Conservation (phyloP, 2,329 filamentous ascomycete genomes). For the Nemania sp. region DNA sequence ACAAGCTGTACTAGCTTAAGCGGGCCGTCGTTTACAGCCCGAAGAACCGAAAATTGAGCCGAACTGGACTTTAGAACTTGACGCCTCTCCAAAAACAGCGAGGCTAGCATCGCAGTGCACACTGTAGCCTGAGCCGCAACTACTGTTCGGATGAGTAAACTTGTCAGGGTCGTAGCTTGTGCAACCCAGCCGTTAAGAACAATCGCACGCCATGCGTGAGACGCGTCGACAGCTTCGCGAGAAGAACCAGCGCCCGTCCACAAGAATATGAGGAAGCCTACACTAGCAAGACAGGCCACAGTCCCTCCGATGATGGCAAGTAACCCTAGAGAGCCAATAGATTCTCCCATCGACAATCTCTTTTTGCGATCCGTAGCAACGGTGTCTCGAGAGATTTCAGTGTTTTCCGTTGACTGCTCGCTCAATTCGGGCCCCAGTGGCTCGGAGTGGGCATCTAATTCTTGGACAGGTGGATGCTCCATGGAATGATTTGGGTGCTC, state of each 20-base stretch:
- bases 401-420: too few species aligned
- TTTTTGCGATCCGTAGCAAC: too few species aligned
- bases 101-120: neutral
- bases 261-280: constrained; percentile 1
- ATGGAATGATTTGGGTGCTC: too few species aligned
- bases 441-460: too few species aligned
- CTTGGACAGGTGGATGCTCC: too few species aligned
- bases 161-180: neutral
- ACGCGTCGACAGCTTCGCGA: neutral
- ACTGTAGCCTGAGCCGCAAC: neutral
- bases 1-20: neutral
- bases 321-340: neutral
- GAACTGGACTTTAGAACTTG: neutral
- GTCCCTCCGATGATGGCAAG: neutral
- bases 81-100: neutral
- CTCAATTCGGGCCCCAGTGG: too few species aligned
- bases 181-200: neutral
- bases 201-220: neutral
- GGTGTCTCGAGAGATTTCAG: too few species aligned
- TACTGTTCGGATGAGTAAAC: neutral
- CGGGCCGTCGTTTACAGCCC: neutral
- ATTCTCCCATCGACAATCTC: neutral
- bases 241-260: neutral
- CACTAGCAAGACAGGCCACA: neutral
- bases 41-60: neutral